Evolutionary conservation across 1,139 yeast genomes (phyloP).

Genomic region (Geotrichum histeridarum): DNA sequence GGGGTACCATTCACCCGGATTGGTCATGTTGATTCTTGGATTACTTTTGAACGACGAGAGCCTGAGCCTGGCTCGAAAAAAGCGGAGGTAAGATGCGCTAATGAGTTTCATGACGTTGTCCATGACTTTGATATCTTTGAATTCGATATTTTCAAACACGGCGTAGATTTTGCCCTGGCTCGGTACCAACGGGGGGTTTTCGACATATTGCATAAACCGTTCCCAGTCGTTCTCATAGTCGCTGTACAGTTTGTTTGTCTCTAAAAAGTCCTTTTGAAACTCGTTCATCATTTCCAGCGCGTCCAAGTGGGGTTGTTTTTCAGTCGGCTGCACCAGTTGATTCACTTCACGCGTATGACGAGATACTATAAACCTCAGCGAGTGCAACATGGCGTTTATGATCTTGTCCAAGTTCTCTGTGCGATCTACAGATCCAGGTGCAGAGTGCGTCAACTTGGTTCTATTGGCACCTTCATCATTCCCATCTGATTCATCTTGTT

Average conservation of each 20-base stretch:
- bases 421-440: constrained; percentile 6
- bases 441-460: background rate
- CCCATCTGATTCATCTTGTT: background rate
- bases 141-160: constrained; percentile 14
- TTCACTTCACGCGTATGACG: constrained; percentile 3
- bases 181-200: constrained; percentile 21
- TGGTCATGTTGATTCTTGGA: constrained; percentile 22
- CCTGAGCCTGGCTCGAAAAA: constrained; percentile 14
- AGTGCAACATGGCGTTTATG: background rate
- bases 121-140: background rate
- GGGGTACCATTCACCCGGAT: constrained; percentile 85
- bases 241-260: constrained; percentile 5
- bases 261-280: constrained; percentile 9
- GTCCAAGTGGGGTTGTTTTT: background rate
- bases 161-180: constrained; percentile 14
- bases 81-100: constrained; percentile 14
- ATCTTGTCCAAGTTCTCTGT: background rate
- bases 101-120: constrained; percentile 2
- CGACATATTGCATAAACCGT: constrained; percentile 10
- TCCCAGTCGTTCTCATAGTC: constrained; percentile 17
- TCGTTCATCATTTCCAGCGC: constrained; percentile 9
- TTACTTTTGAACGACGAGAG: constrained; percentile 10
- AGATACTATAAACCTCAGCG: constrained; percentile 4
- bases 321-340: constrained; percentile 1
- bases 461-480: background rate